Conservation (phyloP, 441 rosid species). For the Biscutella laevigata region DNA sequence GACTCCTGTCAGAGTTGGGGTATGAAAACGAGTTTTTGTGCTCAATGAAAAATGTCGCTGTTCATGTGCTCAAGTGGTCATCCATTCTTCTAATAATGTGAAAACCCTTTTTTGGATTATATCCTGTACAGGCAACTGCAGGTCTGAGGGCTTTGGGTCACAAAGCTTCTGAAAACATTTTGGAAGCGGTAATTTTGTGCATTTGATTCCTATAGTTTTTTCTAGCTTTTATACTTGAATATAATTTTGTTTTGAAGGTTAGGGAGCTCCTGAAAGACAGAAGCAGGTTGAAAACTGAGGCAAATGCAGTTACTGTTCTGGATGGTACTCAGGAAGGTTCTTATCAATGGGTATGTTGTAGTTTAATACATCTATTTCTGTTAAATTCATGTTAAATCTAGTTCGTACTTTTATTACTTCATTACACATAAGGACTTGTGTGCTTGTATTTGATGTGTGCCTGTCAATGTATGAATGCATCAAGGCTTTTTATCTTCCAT, state of each 20-base stretch:
- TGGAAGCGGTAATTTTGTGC: constrained; percentile 51
- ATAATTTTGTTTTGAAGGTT: constrained; percentile 41
- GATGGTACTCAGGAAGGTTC: constrained; percentile 98
- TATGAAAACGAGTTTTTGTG: constrained; percentile 21
- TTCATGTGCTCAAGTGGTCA: neutral
- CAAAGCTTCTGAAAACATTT: constrained; percentile 66
- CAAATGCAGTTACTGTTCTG: constrained; percentile 62
- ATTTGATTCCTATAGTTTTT: constrained; percentile 8
- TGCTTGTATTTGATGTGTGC: neutral
- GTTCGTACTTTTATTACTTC: neutral
- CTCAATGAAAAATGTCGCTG: neutral
- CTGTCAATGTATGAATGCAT: neutral
- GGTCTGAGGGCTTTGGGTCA: constrained; percentile 80
- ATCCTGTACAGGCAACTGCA: constrained; percentile 65
- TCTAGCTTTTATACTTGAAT: neutral
- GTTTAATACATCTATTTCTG: neutral
- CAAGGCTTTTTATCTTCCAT: neutral
- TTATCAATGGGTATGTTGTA: constrained; percentile 84
- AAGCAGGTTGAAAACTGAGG: constrained; percentile 61
- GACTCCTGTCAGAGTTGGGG: constrained; percentile 97
- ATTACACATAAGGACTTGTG: neutral
- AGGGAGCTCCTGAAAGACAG: constrained; percentile 71
- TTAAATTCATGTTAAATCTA: neutral
- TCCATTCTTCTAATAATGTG: neutral
- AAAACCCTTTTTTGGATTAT: neutral